These are phyloP conservation scores for Lonicera japonica DNA, from an alignment of 129 eudicot species.

Conservation along the genomic window DNA sequence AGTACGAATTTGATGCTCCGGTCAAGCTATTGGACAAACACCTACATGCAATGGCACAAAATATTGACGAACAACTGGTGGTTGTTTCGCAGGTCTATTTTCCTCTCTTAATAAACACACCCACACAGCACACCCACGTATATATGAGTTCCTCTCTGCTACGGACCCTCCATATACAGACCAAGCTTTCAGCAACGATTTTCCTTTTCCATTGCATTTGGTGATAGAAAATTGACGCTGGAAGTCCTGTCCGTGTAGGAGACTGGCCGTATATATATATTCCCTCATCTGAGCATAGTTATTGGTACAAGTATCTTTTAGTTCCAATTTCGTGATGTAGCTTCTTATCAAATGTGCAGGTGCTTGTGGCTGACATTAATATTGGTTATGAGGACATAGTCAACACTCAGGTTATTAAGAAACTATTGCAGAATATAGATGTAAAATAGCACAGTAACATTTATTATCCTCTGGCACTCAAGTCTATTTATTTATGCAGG, in stretches of 20 bases:
- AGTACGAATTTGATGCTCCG: conserved; percentile 58
- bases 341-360: conserved; percentile 15
- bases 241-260: not conserved
- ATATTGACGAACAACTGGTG: conserved; percentile 51
- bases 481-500: conserved; percentile 13
- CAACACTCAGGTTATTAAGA: conserved; percentile 46
- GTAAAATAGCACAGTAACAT: not conserved
- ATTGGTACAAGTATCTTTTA: not conserved
- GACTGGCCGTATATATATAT: too few relatives aligned
- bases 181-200: too few relatives aligned
- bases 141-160: too few relatives aligned
- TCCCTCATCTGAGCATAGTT: not conserved
- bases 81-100: conserved; percentile 48
- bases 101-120: not conserved
- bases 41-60: conserved; percentile 53
- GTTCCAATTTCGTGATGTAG: not conserved
- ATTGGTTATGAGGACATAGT: conserved; percentile 58
- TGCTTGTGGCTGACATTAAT: conserved; percentile 56
- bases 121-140: not conserved
- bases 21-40: conserved; percentile 58
- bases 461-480: not conserved
- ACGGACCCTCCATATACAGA: too few relatives aligned
- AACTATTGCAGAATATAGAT: not conserved
- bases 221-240: not conserved
- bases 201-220: not conserved